Conservation (phyloP, 2,329 filamentous ascomycete species). For the Epichloe amarillans region DNA sequence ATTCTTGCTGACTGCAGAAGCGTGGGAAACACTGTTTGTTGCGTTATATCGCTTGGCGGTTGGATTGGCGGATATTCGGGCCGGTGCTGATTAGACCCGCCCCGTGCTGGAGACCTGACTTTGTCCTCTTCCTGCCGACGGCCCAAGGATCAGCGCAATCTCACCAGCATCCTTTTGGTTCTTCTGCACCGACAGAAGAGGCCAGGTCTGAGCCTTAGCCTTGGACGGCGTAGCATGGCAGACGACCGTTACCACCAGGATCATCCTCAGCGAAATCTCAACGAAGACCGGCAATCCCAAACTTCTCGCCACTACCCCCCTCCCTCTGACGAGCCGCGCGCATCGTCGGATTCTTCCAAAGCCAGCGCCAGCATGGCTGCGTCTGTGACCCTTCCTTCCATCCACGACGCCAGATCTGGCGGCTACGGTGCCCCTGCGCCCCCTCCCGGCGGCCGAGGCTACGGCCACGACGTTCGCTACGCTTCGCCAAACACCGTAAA, state of each 20-base stretch:
- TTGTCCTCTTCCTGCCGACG: background rate
- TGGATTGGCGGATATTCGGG: background rate
- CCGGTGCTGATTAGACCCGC: background rate
- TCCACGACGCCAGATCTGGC: slow-evolving; percentile 30
- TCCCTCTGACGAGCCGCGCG: slow-evolving; percentile 9
- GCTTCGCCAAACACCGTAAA: slow-evolving; percentile 31
- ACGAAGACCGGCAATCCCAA: slow-evolving; percentile 20
- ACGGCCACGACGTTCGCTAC: slow-evolving; percentile 24
- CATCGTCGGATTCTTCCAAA: slow-evolving; percentile 10
- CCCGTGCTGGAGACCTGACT: background rate
- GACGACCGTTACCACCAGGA: slow-evolving; percentile 26
- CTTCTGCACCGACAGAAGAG: slow-evolving; percentile 14
- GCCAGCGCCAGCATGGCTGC: slow-evolving; percentile 27
- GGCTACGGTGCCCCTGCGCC: slow-evolving; percentile 20
- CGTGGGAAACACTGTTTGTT: background rate
- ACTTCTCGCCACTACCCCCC: slow-evolving; percentile 4
- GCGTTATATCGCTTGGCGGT: background rate
- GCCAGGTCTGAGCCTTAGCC: slow-evolving; percentile 11
- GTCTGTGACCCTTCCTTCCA: slow-evolving; percentile 34
- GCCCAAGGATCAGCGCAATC: slow-evolving; percentile 4
- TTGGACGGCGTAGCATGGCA: slow-evolving; percentile 22
- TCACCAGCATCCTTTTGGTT: slow-evolving; percentile 2
- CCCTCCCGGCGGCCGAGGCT: slow-evolving; percentile 19
- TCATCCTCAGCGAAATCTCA: slow-evolving; percentile 21
- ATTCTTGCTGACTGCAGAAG: background rate